phyloP scores from a whole-genome alignment of 306 rosid species.

The Benincasa hispida region DNA sequence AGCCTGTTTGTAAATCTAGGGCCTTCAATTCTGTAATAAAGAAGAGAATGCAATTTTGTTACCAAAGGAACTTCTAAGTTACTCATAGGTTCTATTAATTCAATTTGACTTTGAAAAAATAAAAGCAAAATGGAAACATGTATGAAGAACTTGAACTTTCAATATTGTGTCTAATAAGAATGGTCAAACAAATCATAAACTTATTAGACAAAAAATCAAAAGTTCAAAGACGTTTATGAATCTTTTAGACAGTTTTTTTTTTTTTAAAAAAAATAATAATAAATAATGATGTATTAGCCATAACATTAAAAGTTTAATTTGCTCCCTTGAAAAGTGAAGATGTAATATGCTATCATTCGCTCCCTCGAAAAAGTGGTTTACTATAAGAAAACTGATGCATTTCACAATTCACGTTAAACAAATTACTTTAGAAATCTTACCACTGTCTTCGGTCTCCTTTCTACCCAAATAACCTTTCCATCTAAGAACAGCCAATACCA shows the following conservation, averaged over 20 bases:
- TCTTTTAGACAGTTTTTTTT: too few species aligned
- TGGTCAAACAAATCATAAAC: neutral
- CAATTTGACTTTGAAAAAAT: neutral
- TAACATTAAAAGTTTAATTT: neutral
- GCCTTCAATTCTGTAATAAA: slow-evolving; percentile 8
- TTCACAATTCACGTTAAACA: neutral
- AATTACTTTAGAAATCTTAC: slow-evolving; percentile 16
- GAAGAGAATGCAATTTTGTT: neutral
- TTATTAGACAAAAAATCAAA: neutral
- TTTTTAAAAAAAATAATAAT: too few species aligned
- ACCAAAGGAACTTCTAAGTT: neutral
- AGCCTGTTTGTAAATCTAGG: slow-evolving; percentile 10
- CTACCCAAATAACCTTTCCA: slow-evolving; percentile 33
- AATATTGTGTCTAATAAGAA: neutral
- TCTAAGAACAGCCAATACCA: slow-evolving; percentile 32
- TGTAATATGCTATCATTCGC: too few species aligned
- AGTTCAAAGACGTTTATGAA: neutral
- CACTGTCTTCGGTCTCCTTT: slow-evolving; percentile 37
- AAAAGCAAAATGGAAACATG: neutral
- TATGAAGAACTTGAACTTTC: neutral
- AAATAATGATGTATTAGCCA: neutral
- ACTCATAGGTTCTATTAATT: neutral
- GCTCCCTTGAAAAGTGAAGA: neutral
- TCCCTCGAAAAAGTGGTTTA: neutral
- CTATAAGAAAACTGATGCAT: neutral